phyloP scores from a whole-genome alignment of 345 rosid species.

The Raphanus raphanistrum region DNA sequence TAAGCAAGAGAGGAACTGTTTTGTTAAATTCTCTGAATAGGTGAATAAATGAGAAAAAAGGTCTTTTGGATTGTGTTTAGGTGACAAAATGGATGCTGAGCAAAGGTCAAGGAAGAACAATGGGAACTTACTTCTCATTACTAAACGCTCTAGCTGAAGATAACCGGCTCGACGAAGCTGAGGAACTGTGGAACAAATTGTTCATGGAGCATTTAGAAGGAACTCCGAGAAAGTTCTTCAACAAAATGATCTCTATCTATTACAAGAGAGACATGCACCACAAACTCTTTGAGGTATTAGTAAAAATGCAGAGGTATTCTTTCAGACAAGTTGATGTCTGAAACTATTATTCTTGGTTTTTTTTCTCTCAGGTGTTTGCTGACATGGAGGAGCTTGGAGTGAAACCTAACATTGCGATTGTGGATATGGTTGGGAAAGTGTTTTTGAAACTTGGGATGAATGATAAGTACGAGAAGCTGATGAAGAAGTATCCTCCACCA shows the following conservation, averaged over 20 bases:
- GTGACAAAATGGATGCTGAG: constrained; percentile 96
- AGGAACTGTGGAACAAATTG: constrained; percentile 79
- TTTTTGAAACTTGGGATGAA: constrained; percentile 65
- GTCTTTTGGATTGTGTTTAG: constrained; percentile 38
- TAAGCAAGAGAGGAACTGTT: constrained; percentile 9
- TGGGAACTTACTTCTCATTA: constrained; percentile 83
- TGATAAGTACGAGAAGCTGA: constrained; percentile 69
- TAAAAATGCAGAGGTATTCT: not conserved
- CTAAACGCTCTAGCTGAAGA: constrained; percentile 85
- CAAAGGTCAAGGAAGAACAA: constrained; percentile 93
- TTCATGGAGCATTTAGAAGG: constrained; percentile 67
- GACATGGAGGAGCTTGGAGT: constrained; percentile 98
- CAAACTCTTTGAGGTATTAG: constrained; percentile 74
- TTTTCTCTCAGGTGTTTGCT: constrained; percentile 67
- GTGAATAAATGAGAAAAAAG: not conserved
- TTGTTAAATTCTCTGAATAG: not conserved
- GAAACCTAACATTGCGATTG: constrained; percentile 58
- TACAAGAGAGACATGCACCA: constrained; percentile 78
- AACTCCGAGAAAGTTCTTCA: constrained; percentile 76
- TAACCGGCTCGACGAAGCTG: constrained; percentile 85
- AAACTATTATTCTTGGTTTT: not conserved
- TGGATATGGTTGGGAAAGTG: constrained; percentile 70
- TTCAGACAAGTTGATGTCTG: not conserved
- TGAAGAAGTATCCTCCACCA: constrained; percentile 79
- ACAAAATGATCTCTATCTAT: constrained; percentile 76